These are phyloP conservation scores for Entrophospora sp. DNA, from an alignment of 192 early-diverging fungal genomes.

Conservation along the genomic window DNA sequence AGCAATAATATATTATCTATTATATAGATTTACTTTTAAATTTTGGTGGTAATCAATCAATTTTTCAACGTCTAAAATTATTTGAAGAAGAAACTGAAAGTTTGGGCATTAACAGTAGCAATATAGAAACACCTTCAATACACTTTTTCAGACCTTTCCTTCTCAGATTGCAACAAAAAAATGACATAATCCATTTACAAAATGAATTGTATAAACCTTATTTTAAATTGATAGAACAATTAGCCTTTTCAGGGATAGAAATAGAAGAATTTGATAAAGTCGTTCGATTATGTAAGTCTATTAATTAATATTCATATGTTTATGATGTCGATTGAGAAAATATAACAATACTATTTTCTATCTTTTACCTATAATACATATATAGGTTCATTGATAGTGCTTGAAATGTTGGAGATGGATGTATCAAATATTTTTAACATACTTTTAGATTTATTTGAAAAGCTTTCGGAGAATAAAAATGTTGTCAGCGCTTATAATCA, in stretches of 20 bases:
- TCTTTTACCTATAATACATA: neutral
- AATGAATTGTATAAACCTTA: slow-evolving; percentile 15
- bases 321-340: no score
- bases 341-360: neutral
- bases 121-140: slow-evolving; percentile 9
- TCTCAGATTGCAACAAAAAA: neutral
- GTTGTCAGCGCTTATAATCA: neutral
- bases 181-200: neutral
- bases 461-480: neutral
- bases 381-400: slow-evolving; percentile 7
- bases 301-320: no score
- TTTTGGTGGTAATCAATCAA: slow-evolving; percentile 13
- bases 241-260: neutral
- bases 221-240: neutral
- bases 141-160: slow-evolving; percentile 16
- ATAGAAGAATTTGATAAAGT: slow-evolving; percentile 13
- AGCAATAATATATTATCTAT: no score
- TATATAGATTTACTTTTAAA: slow-evolving; percentile 1
- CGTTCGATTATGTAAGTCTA: slow-evolving; percentile 14
- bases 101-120: no score
- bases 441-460: slow-evolving; percentile 7
- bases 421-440: neutral
- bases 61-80: neutral
- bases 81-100: neutral
- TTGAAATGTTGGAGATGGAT: slow-evolving; percentile 12